Evolutionary conservation across 306 rosid species (phyloP), one percentile per base, ranked within the genome.

Genomic region (Vigna hirtella): DNA sequence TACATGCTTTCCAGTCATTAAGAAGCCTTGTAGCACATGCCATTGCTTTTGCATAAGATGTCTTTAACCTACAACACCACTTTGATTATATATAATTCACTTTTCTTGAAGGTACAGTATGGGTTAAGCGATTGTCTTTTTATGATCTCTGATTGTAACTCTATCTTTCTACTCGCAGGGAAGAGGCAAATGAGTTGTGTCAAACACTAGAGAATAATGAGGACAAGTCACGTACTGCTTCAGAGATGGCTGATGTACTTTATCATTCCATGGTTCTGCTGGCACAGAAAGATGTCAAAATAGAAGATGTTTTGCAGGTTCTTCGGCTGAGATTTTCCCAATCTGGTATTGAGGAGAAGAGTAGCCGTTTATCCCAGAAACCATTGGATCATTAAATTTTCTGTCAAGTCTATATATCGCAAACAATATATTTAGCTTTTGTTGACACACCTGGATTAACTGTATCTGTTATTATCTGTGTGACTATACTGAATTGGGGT

Each of bases 281-380:
- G 71, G 91, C 92, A 38, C 47, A 66, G 12, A 85, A 86, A 84
- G 97, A 79, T 72, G 98, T 89, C 57, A 87, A 89, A 53, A 75
- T 95, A 47, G 96, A 95, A 93, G 96, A 92, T 71, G 98, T 95
- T 79, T 47, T 95, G 73, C 87, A 87, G 78, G 85, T 87, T 79
- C 86, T 93, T 48, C 87, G 94, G 7, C 83, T 77, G 76, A 86
- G 98, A 77, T 91, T 93, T 84, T 91, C 98, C 38, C 92, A 92
- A 83, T 92, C 92, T 6, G 97, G 98, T 53, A 83, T 95, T 0
- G 97, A 91, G 85, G 97, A 92, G 79, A 95, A 95, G 88, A 88
- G 3, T 66, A 88, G 77, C 43, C 93, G 91, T 2, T 45, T 9
- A 9, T 14, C 87, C 47, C 58, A 78, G 67, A 77, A 72, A 26